Base-by-base conservation (phyloP, 2,329 filamentous ascomycete genomes). In the Metarhizium anisopliae region DNA sequence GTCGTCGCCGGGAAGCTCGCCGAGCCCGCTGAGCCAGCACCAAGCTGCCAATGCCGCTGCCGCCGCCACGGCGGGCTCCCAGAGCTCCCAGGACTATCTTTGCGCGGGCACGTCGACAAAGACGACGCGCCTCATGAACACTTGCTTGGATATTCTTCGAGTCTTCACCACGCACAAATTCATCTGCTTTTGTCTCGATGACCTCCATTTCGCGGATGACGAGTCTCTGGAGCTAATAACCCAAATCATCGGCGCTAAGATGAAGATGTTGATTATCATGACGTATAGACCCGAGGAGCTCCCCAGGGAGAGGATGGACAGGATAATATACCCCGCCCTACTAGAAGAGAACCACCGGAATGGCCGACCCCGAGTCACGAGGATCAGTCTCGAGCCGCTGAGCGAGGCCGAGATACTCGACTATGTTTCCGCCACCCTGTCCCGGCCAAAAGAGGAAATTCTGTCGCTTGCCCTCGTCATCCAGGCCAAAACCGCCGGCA, bases 181-280 rank as follows among this genome's bases (percentile, higher is more conserved):
- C 63, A 91, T 96, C 54, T 95, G 90, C 65, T 85, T 96, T 62
- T 91, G 86, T 63, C 73, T 96, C 32, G 93, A 96, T 65, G 93
- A 96, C 69, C 74, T 96, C 36, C 91, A 96, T 63, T 94, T 90
- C 68, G 90, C 91, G 6, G 93, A 96, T 66, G 83, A 87, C 30
- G 93, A 96, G 68, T 94, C 88, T 14, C 73, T 94, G 51, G 90
- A 95, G 56, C 76, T 96, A 53, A 86, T 96, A 43, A 81, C 86
- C 16, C 86, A 91, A 63, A 90, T 96, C 53, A 83, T 95, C 55
- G 78, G 80, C 52, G 84, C 87, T 1, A 86, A 87, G 60, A 82
- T 96, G 58, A 90, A 88, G 20, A 87, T 96, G 73, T 84, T 93
- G 20, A 77, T 95, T 35, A 84, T 95, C 54, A 74, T 96, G 53